These are phyloP conservation scores for Mycosarcoma maydis DNA, from an alignment of 1,284 basidiomycete species.

Conservation along the genomic window DNA sequence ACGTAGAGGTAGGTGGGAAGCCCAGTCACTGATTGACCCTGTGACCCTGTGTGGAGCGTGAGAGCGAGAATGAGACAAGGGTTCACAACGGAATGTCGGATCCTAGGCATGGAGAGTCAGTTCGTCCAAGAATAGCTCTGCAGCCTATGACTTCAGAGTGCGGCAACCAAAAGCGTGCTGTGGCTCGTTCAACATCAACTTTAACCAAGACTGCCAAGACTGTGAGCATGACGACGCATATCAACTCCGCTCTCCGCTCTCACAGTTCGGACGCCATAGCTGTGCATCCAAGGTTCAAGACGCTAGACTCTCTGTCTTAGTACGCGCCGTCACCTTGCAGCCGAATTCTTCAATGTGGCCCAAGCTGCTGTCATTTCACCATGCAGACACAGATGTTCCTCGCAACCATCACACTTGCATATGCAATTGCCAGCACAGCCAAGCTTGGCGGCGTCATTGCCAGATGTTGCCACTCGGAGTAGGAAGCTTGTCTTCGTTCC, in stretches of 20 bases:
- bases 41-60: constrained; percentile 14
- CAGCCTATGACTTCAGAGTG: constrained; percentile 6
- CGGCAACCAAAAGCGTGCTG: background rate
- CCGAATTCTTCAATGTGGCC: background rate
- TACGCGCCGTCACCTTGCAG: background rate
- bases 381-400: background rate
- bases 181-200: background rate
- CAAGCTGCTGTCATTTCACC: too few species aligned
- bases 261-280: background rate
- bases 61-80: background rate
- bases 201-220: background rate
- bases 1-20: background rate
- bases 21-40: background rate
- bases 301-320: background rate
- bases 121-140: too few species aligned
- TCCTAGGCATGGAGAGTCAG: background rate
- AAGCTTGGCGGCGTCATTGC: background rate
- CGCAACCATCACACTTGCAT: background rate
- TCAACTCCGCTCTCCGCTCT: background rate
- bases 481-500: too few species aligned
- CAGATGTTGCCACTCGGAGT: too few species aligned
- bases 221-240: background rate
- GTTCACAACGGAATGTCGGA: constrained; percentile 6
- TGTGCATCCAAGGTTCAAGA: too few species aligned
- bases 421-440: too few species aligned